Evolutionary conservation across 345 rosid species (phyloP).

Genomic region (Crucihimalaya himalaica): DNA sequence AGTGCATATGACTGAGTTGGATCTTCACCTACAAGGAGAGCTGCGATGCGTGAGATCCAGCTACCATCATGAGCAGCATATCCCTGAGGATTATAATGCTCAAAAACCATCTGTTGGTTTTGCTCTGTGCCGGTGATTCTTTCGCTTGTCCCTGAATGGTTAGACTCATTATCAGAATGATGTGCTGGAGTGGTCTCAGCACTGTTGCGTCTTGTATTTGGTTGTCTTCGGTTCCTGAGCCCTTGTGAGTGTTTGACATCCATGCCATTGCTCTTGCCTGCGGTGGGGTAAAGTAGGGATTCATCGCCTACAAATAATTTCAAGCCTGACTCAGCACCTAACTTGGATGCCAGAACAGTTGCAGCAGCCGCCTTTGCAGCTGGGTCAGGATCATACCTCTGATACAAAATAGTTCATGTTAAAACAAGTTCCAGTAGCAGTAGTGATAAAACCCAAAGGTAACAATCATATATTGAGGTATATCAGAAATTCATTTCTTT

Average conservation of each 20-base stretch:
- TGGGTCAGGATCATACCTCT: conserved; percentile 96
- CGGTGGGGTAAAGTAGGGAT: conserved; percentile 41
- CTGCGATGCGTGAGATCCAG: conserved; percentile 92
- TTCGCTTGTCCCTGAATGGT: conserved; percentile 40
- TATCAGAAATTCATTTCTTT: conserved; percentile 6
- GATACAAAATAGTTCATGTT: conserved; percentile 36
- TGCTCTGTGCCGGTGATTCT: conserved; percentile 43
- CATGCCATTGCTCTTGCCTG: conserved; percentile 58
- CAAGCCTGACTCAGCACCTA: conserved; percentile 93
- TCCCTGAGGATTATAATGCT: conserved; percentile 64
- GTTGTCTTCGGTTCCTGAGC: conserved; percentile 68
- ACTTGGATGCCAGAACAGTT: conserved; percentile 84
- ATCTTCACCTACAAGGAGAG: conserved; percentile 94
- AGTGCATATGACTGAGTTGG: conserved; percentile 92
- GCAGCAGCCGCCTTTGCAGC: conserved; percentile 99
- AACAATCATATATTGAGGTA: background rate
- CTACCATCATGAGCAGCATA: conserved; percentile 59
- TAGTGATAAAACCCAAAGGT: background rate
- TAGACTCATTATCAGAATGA: conserved; percentile 48
- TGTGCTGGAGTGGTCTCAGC: conserved; percentile 45
- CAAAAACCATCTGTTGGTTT: conserved; percentile 57
- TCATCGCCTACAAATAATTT: conserved; percentile 68
- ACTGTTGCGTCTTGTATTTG: conserved; percentile 46
- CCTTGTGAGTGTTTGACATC: conserved; percentile 59
- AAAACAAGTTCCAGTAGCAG: background rate